phyloP scores from a whole-genome alignment of 257 asterid species.

The Oldenlandia corymbosa region DNA sequence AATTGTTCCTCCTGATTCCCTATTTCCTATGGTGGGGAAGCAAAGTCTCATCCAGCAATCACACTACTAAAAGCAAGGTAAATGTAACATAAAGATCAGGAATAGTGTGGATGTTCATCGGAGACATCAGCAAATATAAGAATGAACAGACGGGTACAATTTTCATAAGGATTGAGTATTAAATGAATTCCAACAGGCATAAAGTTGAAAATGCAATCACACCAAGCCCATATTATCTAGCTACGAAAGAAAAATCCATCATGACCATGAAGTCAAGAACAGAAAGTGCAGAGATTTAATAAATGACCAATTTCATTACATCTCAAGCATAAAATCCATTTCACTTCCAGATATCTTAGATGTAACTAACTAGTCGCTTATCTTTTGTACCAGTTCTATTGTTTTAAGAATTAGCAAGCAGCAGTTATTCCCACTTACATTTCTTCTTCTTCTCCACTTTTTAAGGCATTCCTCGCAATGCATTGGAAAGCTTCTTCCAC shows the following conservation, averaged over 20 bases:
- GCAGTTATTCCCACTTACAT: constrained; percentile 46
- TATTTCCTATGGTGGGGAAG: no score
- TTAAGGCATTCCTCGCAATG: constrained; percentile 84
- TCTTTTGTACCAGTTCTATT: not conserved
- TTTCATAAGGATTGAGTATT: no score
- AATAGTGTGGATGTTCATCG: not conserved
- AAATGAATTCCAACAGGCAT: no score
- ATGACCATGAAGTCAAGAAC: not conserved
- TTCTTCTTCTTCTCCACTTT: constrained; percentile 93
- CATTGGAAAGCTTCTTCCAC: constrained; percentile 98
- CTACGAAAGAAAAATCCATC: not conserved
- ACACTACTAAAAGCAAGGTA: no score
- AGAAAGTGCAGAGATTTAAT: not conserved
- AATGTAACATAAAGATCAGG: no score
- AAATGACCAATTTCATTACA: no score
- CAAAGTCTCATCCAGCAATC: no score
- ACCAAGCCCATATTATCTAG: not conserved
- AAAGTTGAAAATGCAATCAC: not conserved
- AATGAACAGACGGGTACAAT: no score
- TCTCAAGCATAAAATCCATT: no score
- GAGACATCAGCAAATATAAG: not conserved
- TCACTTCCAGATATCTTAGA: not conserved
- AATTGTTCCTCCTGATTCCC: no score
- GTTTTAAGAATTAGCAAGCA: not conserved
- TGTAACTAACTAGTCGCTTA: not conserved